A percentile compares a stretch with the other conserved stretches of the same genome.
These are phyloP conservation scores for Mucor racemosus DNA, from an alignment of 371 early-diverging fungal genomes.

Conservation along the genomic window DNA sequence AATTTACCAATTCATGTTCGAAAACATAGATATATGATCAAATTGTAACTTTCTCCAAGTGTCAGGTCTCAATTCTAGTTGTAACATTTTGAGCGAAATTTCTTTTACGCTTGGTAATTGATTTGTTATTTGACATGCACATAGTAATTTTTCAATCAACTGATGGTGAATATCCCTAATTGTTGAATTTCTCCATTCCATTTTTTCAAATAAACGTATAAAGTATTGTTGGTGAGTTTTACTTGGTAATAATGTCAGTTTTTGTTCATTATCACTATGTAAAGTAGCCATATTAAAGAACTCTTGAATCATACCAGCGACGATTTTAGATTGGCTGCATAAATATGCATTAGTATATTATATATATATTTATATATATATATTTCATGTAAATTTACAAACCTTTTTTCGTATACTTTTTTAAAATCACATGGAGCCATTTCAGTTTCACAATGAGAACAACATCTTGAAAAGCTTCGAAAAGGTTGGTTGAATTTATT, in stretches of 20 bases:
- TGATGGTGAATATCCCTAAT: conserved; percentile 34
- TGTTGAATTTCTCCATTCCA: conserved; percentile 38
- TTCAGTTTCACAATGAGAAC: conserved; percentile 66
- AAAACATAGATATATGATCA: conserved; percentile 62
- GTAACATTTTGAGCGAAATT: conserved; percentile 51
- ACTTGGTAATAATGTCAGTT: background rate
- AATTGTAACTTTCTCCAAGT: conserved; percentile 74
- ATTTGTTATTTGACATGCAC: conserved; percentile 14
- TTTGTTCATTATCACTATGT: background rate
- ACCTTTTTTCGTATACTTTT: background rate
- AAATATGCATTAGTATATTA: background rate
- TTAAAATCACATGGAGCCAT: conserved; percentile 45
- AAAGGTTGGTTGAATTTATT: conserved; percentile 68
- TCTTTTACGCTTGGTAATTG: background rate
- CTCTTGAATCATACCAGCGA: background rate
- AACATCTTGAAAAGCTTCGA: conserved; percentile 64
- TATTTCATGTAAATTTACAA: background rate
- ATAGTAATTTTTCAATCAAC: conserved; percentile 21
- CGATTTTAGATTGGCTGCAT: background rate
- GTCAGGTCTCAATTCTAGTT: conserved; percentile 63
- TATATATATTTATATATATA: background rate
- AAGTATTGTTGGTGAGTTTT: background rate
- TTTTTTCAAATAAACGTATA: conserved; percentile 24
- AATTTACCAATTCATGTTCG: conserved; percentile 59
- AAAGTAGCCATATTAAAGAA: background rate